Evolutionary conservation across 2,329 filamentous ascomycete genomes (phyloP).

Genomic region (Colletotrichum sp.): DNA sequence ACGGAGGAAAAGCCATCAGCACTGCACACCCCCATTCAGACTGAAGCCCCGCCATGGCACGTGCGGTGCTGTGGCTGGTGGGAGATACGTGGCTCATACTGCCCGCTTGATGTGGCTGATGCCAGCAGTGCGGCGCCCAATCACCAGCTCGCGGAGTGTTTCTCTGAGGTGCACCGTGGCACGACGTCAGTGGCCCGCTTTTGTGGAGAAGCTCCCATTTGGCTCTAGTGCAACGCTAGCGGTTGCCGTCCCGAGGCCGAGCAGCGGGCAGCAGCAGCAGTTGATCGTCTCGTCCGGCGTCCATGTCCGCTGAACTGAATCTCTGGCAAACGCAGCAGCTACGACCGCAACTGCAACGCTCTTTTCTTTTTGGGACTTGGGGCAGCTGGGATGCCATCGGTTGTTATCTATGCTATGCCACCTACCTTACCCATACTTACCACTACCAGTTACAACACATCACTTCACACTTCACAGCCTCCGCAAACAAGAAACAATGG

Average conservation of each 20-base stretch:
- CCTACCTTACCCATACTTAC: not conserved
- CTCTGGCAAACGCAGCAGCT: not conserved
- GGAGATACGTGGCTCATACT: not conserved
- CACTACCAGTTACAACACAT: not conserved
- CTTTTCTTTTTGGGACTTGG: not conserved
- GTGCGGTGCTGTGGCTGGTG: not conserved
- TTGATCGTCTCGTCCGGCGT: not conserved
- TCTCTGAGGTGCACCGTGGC: not conserved
- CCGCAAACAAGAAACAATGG: not conserved
- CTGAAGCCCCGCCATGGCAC: not conserved
- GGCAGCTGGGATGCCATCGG: not conserved
- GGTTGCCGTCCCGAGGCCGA: not conserved
- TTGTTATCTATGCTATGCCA: not conserved
- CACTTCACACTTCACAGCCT: not conserved
- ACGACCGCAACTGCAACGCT: not conserved
- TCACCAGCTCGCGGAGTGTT: not conserved
- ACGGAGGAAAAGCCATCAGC: not conserved
- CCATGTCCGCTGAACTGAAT: not conserved
- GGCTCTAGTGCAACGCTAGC: not conserved
- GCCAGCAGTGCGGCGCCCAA: not conserved
- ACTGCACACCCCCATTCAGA: too few relatives aligned
- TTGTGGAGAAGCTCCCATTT: not conserved
- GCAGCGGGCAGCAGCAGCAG: not conserved
- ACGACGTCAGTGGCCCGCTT: conserved; percentile 8
- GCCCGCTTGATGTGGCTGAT: not conserved